Conservation (phyloP, 2,329 filamentous ascomycete species). For the Byssochlamys sp. region DNA sequence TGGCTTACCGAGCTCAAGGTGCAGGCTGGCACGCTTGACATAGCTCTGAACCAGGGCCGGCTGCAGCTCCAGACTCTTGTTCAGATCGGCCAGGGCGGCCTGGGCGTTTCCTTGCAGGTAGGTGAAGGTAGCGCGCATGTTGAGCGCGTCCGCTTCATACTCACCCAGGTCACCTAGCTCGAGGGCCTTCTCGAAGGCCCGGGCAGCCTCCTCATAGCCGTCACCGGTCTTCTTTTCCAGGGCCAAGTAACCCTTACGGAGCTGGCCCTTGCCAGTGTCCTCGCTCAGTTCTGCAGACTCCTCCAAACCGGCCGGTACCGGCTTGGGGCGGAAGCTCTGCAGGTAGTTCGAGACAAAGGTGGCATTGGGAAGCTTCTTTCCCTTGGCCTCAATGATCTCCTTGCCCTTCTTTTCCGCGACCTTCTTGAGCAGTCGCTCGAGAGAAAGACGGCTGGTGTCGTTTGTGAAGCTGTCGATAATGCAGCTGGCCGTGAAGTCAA, state of each 20-base stretch:
- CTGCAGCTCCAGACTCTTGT: conserved; percentile 85
- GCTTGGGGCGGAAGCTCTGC: conserved; percentile 85
- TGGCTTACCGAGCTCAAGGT: conserved; percentile 74
- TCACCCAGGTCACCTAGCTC: conserved; percentile 71
- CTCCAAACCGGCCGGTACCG: conserved; percentile 70
- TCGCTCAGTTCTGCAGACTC: conserved; percentile 68
- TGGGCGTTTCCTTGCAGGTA: conserved; percentile 84
- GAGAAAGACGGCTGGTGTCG: conserved; percentile 74
- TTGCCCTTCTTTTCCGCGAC: conserved; percentile 91
- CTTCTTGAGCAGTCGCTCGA: conserved; percentile 90
- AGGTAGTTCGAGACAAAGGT: conserved; percentile 98
- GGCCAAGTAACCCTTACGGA: conserved; percentile 71
- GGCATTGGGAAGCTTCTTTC: conserved; percentile 80
- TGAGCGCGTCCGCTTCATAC: conserved; percentile 83
- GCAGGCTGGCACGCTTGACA: conserved; percentile 97
- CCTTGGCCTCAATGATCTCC: conserved; percentile 69
- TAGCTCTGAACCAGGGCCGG: conserved; percentile 86
- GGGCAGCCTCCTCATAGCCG: conserved; percentile 78
- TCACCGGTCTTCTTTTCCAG: conserved; percentile 81
- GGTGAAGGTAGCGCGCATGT: conserved; percentile 91
- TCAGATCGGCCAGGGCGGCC: conserved; percentile 72
- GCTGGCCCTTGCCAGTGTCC: conserved; percentile 70
- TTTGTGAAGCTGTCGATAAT: conserved; percentile 98
- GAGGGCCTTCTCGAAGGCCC: conserved; percentile 77
- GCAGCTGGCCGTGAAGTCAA: conserved; percentile 97